Base-by-base conservation (phyloP, 2,329 filamentous ascomycete species). In the Lecanicillium sp. region DNA sequence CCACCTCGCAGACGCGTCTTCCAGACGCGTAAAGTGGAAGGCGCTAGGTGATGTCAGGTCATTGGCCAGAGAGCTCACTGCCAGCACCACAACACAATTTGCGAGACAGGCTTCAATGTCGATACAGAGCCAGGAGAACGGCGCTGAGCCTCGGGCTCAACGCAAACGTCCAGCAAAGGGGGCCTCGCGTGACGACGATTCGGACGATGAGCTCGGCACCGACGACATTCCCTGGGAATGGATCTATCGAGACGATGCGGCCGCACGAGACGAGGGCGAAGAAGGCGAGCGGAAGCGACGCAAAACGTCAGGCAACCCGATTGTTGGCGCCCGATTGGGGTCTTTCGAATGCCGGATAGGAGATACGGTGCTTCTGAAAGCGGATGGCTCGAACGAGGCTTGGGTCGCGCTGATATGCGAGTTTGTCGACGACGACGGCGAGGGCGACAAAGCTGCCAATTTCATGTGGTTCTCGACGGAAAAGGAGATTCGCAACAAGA, bases 391-490 rank as follows among this genome's bases (percentile, higher is more conserved):
- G 33, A 88, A 88, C 55, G 89, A 94, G 59, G 86, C 90, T 10
- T 98, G 93, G 90, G 86, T 94, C 3, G 93, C 88, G 27, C 82
- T 98, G 52, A 85, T 96, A 44, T 86, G 84, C 58, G 83, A 87
- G 36, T 95, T 98, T 56, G 63, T 83, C 32, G 83, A 91, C 38
- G 79, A 83, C 26, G 83, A 67, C 14, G 66, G 61, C 20, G 65
- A 52, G 5, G 83, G 81, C 3, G 79, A 86, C 36, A 96, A 89
- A 72, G 82, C 84, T 21, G 91, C 87, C 48, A 86, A 85, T 53
- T 93, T 98, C 61, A 84, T 96, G 77, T 98, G 93, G 93, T 96
- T 98, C 62, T 90, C 87, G 0, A 89, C 87, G 0, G 87, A 95
- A 58, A 87, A 86, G 59, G 91, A 97, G 67, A 88, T 96, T 52